phyloP scores from a whole-genome alignment of 73 alveolate genomes.

The Uronychia setigera region DNA sequence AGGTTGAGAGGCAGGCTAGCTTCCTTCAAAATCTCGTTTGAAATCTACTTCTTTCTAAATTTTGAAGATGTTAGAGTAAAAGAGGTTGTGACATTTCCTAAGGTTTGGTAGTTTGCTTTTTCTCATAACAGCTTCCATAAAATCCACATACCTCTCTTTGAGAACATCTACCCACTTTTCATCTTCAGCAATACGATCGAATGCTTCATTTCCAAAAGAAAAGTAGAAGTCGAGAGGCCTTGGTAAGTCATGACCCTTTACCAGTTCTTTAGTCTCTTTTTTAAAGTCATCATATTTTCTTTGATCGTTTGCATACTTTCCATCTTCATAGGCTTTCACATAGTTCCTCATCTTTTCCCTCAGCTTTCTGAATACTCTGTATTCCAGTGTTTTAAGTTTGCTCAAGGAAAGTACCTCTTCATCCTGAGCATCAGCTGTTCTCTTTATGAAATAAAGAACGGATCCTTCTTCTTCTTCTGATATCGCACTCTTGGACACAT shows the following conservation, averaged over 20 bases:
- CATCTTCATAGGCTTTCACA: constrained; percentile 25
- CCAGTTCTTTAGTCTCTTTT: constrained; percentile 61
- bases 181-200: constrained; percentile 53
- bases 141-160: constrained; percentile 13
- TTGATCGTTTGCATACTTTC: constrained; percentile 13
- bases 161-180: background rate
- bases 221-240: constrained; percentile 66
- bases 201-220: constrained; percentile 71
- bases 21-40: constrained; percentile 3
- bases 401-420: constrained; percentile 62
- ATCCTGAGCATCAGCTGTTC: constrained; percentile 24
- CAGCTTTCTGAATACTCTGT: constrained; percentile 89
- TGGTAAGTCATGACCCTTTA: constrained; percentile 59
- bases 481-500: constrained; percentile 75
- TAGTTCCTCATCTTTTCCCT: constrained; percentile 89
- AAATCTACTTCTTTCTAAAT: constrained; percentile 13
- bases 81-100: background rate
- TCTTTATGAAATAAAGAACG: constrained; percentile 76
- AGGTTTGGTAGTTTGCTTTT: background rate
- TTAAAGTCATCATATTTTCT: constrained; percentile 16
- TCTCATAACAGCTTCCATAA: constrained; percentile 5
- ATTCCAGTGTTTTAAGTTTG: constrained; percentile 92
- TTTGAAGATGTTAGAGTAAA: constrained; percentile 10
- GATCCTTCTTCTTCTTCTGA: constrained; percentile 90
- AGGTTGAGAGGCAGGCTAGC: too few species aligned